phyloP scores from a whole-genome alignment of 108 stramenopile genomes.

The Nitzschia sp. region DNA sequence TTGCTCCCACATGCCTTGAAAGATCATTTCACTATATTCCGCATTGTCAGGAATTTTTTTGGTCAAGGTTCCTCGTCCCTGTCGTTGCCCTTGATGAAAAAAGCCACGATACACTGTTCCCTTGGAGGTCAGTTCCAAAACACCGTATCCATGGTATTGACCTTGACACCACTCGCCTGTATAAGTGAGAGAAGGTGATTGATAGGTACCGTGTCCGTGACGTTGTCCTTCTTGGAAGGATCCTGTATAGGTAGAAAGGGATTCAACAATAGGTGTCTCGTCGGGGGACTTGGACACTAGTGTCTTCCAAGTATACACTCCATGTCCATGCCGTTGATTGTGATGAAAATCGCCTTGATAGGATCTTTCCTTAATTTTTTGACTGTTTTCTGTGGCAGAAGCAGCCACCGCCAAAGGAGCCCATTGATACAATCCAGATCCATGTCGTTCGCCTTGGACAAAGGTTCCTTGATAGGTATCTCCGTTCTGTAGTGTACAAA shows the following conservation, averaged over 20 bases:
- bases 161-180: constrained; percentile 8
- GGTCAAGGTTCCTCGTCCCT: neutral
- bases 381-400: neutral
- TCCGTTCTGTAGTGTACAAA: constrained; percentile 3
- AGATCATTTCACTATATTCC: neutral
- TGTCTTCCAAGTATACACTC: constrained; percentile 12
- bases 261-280: neutral
- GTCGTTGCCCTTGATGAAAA: neutral
- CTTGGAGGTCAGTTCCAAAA: neutral
- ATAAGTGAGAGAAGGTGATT: neutral
- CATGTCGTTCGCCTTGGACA: constrained; percentile 14
- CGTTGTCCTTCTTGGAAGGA: constrained; percentile 11
- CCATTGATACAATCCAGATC: constrained; percentile 12
- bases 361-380: neutral
- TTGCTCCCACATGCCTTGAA: constrained; percentile 7
- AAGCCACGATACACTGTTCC: neutral
- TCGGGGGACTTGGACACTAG: neutral
- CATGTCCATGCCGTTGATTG: constrained; percentile 21
- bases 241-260: constrained; percentile 5
- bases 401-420: neutral
- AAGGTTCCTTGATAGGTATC: constrained; percentile 5
- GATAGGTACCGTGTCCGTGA: constrained; percentile 8
- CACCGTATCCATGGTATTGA: constrained; percentile 20
- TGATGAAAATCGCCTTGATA: constrained; percentile 15
- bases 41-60: neutral